Base-by-base conservation (phyloP, 805 yeast genomes). In the Danielia reshetovae region DNA sequence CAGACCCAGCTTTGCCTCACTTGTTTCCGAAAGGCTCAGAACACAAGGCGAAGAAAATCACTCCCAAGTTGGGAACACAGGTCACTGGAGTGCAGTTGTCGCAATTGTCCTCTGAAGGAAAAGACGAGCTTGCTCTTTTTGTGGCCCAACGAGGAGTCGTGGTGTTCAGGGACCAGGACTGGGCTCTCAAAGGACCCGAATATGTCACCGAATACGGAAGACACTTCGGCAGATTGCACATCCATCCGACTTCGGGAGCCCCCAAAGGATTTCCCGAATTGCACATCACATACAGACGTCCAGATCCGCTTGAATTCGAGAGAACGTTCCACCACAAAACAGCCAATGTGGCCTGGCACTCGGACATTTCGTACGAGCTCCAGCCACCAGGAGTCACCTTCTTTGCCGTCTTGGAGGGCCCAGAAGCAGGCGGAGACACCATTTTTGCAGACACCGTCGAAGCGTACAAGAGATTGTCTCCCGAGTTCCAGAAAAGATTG, bases 201-300 rank as follows among this genome's bases (percentile, higher is more conserved):
- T 60, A 48, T 36, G 53, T 55, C 21, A 50, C 52, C 19, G 61
- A 62, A 21, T 62, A 45, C 34, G 65, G 59, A n/a, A 52, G 48
- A 25, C 50, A 63, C 44, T 63, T 45, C 36, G 69, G 69, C 11
- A 57, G 54, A 5, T 50, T 68, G 26, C 76, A 72, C 47, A 58
- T 67, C 35, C 75, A 73, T 39, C 74, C 76, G 27, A 67, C 72
- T 4, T 54, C 64, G 12, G 68, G 65, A 2, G 56, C 66, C 10
- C 68, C 68, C 15, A 35, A 32, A 8, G 56, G 7, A n/a, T 42
- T 29, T 33, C 67, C 66, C 7, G 59, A 60, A 34, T 50, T 61
- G 34, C 66, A 60, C 47, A 54, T 60, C 21, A 58, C 64, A 5
- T 60, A 59, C 50, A 42, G 63, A 30, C 51, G 66, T 21, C 50